These are phyloP conservation scores for Nepenthes mirabilis DNA, from an alignment of 148 eudicot species.

Conservation along the genomic window DNA sequence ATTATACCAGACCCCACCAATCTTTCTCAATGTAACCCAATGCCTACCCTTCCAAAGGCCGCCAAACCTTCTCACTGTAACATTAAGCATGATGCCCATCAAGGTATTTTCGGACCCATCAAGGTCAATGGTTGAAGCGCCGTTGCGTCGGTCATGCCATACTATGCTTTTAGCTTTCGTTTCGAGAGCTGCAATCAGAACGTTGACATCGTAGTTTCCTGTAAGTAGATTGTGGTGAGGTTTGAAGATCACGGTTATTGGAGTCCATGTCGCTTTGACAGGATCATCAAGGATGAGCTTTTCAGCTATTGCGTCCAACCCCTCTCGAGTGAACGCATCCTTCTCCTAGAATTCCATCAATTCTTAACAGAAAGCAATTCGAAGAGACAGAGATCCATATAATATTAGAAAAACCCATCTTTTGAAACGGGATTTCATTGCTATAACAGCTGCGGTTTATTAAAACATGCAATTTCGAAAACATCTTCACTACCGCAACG, in stretches of 20 bases:
- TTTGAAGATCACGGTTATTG: slow-evolving; percentile 62
- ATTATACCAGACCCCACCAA: slow-evolving; percentile 77
- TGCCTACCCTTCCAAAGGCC: slow-evolving; percentile 77
- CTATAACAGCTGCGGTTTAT: too few species aligned
- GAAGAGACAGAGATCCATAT: background rate
- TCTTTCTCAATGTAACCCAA: slow-evolving; percentile 73
- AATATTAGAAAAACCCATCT: too few species aligned
- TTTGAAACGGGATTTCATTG: too few species aligned
- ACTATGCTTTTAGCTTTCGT: slow-evolving; percentile 56
- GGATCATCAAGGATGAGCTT: slow-evolving; percentile 62
- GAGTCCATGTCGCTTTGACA: slow-evolving; percentile 47
- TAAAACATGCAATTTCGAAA: too few species aligned
- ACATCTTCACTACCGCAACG: too few species aligned
- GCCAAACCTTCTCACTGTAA: slow-evolving; percentile 48
- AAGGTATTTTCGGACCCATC: slow-evolving; percentile 37
- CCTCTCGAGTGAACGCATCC: slow-evolving; percentile 50
- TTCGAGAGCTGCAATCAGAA: slow-evolving; percentile 67
- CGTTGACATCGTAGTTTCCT: slow-evolving; percentile 89
- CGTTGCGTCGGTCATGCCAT: slow-evolving; percentile 68
- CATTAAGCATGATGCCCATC: slow-evolving; percentile 80
- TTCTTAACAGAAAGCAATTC: background rate
- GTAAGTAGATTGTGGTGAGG: slow-evolving; percentile 86
- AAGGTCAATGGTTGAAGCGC: slow-evolving; percentile 52
- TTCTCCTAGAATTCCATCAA: slow-evolving; percentile 39
- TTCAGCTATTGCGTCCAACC: slow-evolving; percentile 58